These are phyloP conservation scores for Trichoderma sp. DNA, from an alignment of 2,329 filamentous ascomycete genomes.

Conservation along the genomic window DNA sequence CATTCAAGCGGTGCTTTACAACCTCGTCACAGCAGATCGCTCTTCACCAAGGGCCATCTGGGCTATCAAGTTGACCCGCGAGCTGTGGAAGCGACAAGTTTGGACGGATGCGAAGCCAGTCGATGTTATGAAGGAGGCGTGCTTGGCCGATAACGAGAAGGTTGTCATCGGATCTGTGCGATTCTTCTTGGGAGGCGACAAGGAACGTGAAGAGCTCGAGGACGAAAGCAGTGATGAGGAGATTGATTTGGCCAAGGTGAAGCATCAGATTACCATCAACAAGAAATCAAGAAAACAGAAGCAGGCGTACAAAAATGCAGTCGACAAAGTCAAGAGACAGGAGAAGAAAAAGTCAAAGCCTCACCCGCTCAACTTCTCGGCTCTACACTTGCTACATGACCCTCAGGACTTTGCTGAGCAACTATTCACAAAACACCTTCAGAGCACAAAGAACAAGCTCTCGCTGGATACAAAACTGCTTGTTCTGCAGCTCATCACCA, in stretches of 20 bases:
- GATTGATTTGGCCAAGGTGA: constrained; percentile 74
- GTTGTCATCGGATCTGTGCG: constrained; percentile 82
- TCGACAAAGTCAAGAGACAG: constrained; percentile 75
- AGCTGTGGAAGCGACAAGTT: constrained; percentile 94
- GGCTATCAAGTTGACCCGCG: constrained; percentile 92
- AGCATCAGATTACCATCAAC: constrained; percentile 86
- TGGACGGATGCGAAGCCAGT: constrained; percentile 95
- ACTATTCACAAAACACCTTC: constrained; percentile 86
- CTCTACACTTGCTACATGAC: constrained; percentile 88
- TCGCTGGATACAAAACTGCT: constrained; percentile 84
- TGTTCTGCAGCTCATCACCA: constrained; percentile 86
- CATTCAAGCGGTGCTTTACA: constrained; percentile 90
- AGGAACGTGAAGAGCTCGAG: constrained; percentile 88
- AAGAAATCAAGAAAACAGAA: constrained; percentile 93
- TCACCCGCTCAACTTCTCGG: constrained; percentile 91
- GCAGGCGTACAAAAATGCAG: constrained; percentile 74
- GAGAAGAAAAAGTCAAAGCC: constrained; percentile 87
- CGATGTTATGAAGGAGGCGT: constrained; percentile 97
- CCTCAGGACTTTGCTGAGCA: constrained; percentile 90
- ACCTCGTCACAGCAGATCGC: constrained; percentile 82
- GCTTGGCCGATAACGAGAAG: constrained; percentile 87
- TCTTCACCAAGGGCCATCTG: constrained; percentile 84
- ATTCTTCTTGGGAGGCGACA: constrained; percentile 95
- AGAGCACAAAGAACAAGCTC: constrained; percentile 80
- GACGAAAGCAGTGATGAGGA: constrained; percentile 84